Conservation (phyloP, 257 asterid species). For the Primulina eburnea region DNA sequence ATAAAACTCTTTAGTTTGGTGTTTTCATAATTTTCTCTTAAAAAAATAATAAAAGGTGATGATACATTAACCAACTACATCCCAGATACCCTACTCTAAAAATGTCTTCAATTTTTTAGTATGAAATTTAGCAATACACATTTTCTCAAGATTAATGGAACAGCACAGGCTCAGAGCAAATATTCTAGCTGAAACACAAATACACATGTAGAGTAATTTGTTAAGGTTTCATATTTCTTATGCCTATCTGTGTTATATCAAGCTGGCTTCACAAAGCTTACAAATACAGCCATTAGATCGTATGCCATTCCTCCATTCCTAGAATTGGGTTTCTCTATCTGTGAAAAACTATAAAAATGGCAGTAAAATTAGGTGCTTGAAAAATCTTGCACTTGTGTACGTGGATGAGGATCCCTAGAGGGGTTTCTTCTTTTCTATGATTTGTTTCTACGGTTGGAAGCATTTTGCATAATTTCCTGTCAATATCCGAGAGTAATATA, state of each 20-base stretch:
- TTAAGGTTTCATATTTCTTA: not conserved
- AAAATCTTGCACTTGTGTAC: slow-evolving; percentile 22
- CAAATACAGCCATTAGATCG: not conserved
- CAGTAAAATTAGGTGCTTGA: slow-evolving; percentile 30
- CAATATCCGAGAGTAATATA: not conserved
- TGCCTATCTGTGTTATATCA: not conserved
- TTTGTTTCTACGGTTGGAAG: slow-evolving; percentile 45
- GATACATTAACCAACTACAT: too few relatives aligned
- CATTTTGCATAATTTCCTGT: slow-evolving; percentile 60
- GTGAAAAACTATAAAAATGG: slow-evolving; percentile 17
- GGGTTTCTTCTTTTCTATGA: slow-evolving; percentile 25
- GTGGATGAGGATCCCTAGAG: not conserved
- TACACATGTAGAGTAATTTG: not conserved
- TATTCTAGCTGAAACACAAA: not conserved
- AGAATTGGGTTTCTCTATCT: not conserved
- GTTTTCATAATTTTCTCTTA: too few relatives aligned
- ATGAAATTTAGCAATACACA: too few relatives aligned
- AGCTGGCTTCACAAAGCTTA: not conserved
- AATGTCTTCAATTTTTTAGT: too few relatives aligned
- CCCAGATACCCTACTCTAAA: too few relatives aligned
- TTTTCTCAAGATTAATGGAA: too few relatives aligned
- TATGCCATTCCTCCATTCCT: not conserved
- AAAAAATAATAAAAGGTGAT: too few relatives aligned
- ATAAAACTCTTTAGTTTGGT: too few relatives aligned
- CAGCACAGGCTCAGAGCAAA: not conserved